phyloP scores from a whole-genome alignment of 148 eudicot genomes.

The Rhododendron kiyosumense region DNA sequence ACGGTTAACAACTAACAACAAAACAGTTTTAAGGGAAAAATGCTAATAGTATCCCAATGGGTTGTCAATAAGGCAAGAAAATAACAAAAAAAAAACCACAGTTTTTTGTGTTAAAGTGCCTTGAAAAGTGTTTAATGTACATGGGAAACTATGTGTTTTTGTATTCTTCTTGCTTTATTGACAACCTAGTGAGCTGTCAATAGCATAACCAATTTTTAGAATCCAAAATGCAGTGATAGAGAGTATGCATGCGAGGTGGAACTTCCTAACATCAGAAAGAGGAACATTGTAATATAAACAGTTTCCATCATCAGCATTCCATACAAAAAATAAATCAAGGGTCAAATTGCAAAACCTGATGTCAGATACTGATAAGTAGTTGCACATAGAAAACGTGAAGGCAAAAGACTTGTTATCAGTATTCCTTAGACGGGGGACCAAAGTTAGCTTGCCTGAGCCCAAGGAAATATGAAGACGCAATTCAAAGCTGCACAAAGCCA shows the following conservation, averaged over 20 bases:
- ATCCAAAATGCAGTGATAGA: background rate
- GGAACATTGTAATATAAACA: background rate
- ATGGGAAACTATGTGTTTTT: background rate
- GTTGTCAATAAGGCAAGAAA: background rate
- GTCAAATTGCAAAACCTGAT: constrained; percentile 33
- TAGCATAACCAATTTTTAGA: background rate
- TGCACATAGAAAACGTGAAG: constrained; percentile 47
- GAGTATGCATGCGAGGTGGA: background rate
- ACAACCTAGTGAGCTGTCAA: background rate
- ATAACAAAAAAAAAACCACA: background rate
- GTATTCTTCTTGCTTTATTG: background rate
- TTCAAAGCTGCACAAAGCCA: constrained; percentile 45
- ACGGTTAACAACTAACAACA: background rate
- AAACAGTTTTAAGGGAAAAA: background rate
- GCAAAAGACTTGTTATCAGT: constrained; percentile 47
- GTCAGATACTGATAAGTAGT: constrained; percentile 53
- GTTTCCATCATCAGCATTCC: background rate
- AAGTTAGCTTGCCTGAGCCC: constrained; percentile 49
- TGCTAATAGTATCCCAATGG: background rate
- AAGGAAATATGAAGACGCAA: constrained; percentile 47
- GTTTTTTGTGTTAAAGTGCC: background rate
- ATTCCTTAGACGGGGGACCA: constrained; percentile 51
- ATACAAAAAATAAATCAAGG: background rate
- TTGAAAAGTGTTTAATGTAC: background rate
- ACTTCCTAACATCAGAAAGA: background rate